phyloP scores from a whole-genome alignment of 1,284 basidiomycete species.

The Kwoniella shivajii region DNA sequence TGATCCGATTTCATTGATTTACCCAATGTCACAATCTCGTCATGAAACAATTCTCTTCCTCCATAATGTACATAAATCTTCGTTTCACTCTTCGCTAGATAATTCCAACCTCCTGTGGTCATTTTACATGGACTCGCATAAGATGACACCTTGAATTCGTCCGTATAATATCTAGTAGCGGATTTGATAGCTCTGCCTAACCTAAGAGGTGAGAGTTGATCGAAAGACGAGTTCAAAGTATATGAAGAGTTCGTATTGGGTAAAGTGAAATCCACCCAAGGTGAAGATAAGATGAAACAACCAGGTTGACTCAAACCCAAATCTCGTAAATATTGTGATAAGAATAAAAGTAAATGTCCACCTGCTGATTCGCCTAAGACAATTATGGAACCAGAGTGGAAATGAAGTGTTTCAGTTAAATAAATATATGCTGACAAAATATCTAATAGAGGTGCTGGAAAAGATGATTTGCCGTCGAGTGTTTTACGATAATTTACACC shows the following conservation, averaged over 20 bases:
- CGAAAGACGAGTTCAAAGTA: constrained; percentile 9
- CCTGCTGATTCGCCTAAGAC: constrained; percentile 69
- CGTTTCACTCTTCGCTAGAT: constrained; percentile 15
- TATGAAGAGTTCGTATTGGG: constrained; percentile 26
- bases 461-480: constrained; percentile 42
- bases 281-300: constrained; percentile 60
- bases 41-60: constrained; percentile 38
- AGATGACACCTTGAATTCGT: not conserved
- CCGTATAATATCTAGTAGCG: constrained; percentile 22
- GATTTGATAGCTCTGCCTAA: constrained; percentile 16
- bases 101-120: constrained; percentile 17
- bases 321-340: constrained; percentile 22
- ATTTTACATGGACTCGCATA: constrained; percentile 33
- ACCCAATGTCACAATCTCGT: constrained; percentile 34
- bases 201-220: constrained; percentile 17
- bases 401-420: constrained; percentile 55
- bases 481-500: constrained; percentile 32
- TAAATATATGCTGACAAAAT: constrained; percentile 64
- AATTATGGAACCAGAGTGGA: constrained; percentile 60
- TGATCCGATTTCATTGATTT: constrained; percentile 38
- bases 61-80: constrained; percentile 43
- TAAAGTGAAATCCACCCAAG: constrained; percentile 60
- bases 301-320: constrained; percentile 58
- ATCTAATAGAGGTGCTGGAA: constrained; percentile 65
- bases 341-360: constrained; percentile 63